These are phyloP conservation scores for Jackrogersella minutella DNA, from an alignment of 495 filamentous ascomycete genomes.

Conservation along the genomic window DNA sequence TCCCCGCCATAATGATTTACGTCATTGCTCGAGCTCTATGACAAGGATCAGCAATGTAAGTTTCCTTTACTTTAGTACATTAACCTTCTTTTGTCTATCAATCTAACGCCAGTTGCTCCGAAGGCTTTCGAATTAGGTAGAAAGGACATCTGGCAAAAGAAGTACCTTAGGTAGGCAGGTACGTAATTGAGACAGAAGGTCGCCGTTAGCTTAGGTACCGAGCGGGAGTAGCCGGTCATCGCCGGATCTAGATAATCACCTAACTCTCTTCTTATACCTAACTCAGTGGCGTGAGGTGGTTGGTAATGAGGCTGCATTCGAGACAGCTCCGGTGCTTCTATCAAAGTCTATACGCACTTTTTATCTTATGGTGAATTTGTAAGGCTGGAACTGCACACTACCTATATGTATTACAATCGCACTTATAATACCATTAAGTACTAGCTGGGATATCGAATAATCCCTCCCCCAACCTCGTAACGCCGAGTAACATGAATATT, in stretches of 20 bases:
- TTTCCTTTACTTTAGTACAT: slow-evolving; percentile 2
- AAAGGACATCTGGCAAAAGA: slow-evolving; percentile 4
- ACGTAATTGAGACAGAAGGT: slow-evolving; percentile 11
- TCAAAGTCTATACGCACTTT: background rate
- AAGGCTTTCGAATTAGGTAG: slow-evolving; percentile 26
- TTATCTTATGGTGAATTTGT: background rate
- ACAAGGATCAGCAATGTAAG: slow-evolving; percentile 33
- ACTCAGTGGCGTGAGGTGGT: slow-evolving; percentile 8
- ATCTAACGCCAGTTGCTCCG: background rate
- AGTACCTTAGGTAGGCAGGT: background rate
- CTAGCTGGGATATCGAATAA: background rate
- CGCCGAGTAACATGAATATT: slow-evolving; percentile 7
- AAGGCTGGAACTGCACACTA: background rate
- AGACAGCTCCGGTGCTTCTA: background rate
- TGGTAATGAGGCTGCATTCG: slow-evolving; percentile 20
- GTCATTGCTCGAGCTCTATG: slow-evolving; percentile 33
- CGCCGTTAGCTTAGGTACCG: slow-evolving; percentile 6
- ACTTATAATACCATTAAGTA: background rate
- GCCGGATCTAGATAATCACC: background rate
- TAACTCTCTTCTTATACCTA: background rate
- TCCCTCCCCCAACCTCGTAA: background rate
- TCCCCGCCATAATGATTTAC: slow-evolving; percentile 35
- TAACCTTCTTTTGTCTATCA: background rate
- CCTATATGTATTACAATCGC: background rate
- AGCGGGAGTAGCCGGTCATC: slow-evolving; percentile 26